Percentiles rank a stretch among this genome's conserved stretches.
Conservation (phyloP, 2,329 filamentous ascomycete genomes). For the Knufia petricola region DNA sequence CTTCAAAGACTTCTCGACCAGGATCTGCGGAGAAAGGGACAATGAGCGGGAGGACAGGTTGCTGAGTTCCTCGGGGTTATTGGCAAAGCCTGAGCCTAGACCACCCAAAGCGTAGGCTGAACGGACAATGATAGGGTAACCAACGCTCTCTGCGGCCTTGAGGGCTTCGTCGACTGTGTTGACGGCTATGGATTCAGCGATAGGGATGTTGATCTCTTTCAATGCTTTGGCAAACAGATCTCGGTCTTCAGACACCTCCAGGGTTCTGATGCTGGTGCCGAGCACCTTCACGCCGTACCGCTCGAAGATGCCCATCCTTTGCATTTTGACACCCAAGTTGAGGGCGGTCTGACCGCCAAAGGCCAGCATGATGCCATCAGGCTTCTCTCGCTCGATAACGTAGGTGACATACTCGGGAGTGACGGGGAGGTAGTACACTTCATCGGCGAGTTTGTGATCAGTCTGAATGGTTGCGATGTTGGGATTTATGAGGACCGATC, state of each 20-base stretch:
- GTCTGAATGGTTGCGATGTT: slow-evolving; percentile 99
- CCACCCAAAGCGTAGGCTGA: slow-evolving; percentile 94
- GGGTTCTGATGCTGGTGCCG: slow-evolving; percentile 85
- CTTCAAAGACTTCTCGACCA: slow-evolving; percentile 97
- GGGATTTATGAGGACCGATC: slow-evolving; percentile 89
- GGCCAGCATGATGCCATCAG: slow-evolving; percentile 93
- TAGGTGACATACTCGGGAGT: slow-evolving; percentile 96
- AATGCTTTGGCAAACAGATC: slow-evolving; percentile 92
- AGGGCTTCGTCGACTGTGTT: slow-evolving; percentile 85
- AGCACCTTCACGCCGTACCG: slow-evolving; percentile 92
- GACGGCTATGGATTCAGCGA: slow-evolving; percentile 91
- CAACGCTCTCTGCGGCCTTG: slow-evolving; percentile 72
- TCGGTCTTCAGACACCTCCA: slow-evolving; percentile 91
- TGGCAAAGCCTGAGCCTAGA: slow-evolving; percentile 90
- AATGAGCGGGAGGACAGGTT: slow-evolving; percentile 89
- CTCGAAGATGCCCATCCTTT: slow-evolving; percentile 89
- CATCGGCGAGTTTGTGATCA: slow-evolving; percentile 88
- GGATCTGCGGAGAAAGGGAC: slow-evolving; percentile 86
- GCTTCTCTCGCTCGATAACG: slow-evolving; percentile 90
- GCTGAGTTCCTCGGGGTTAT: slow-evolving; percentile 85
- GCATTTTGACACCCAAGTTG: slow-evolving; percentile 94
- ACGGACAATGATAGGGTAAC: slow-evolving; percentile 96
- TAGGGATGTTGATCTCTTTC: slow-evolving; percentile 94
- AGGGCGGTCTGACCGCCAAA: slow-evolving; percentile 96
- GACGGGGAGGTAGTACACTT: slow-evolving; percentile 96